phyloP scores from a whole-genome alignment of 176 grass and related monocot species.

The Ampelocalamus luodianensis region DNA sequence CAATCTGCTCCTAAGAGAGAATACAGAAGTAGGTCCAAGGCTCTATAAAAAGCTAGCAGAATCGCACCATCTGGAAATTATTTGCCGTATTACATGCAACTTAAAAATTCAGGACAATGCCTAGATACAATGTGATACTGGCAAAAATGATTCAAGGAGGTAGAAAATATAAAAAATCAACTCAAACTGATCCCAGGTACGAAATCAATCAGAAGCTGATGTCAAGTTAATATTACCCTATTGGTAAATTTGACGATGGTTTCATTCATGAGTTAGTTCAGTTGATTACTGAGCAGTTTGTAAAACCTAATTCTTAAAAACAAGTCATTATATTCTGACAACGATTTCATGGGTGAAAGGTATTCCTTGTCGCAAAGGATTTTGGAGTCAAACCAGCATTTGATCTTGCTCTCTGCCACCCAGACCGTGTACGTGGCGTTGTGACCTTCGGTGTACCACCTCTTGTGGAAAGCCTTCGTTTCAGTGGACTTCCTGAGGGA shows the following conservation, averaged over 20 bases:
- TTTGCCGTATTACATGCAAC: neutral
- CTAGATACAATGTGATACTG: neutral
- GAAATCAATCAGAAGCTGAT: neutral
- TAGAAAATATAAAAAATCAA: neutral
- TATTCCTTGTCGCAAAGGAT: conserved; percentile 45
- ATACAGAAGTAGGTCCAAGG: neutral
- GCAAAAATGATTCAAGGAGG: neutral
- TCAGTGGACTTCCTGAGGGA: conserved; percentile 51
- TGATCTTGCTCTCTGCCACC: conserved; percentile 47
- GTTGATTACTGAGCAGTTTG: neutral
- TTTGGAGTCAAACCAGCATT: conserved; percentile 49
- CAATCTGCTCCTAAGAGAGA: no score
- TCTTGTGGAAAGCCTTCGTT: neutral
- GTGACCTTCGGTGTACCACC: conserved; percentile 58
- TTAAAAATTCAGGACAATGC: neutral
- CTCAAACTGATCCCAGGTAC: neutral
- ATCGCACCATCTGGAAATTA: neutral
- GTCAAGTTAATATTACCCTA: neutral
- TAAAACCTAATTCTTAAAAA: neutral
- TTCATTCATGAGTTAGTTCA: neutral
- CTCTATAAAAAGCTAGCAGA: neutral
- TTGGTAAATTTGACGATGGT: neutral
- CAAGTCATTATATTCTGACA: neutral
- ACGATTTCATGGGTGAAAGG: conserved; percentile 24
- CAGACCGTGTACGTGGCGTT: conserved; percentile 48